Percentiles rank a stretch among this genome's conserved stretches.
Conservation (phyloP, 495 filamentous ascomycete genomes). For the Usnea hakonensis region DNA sequence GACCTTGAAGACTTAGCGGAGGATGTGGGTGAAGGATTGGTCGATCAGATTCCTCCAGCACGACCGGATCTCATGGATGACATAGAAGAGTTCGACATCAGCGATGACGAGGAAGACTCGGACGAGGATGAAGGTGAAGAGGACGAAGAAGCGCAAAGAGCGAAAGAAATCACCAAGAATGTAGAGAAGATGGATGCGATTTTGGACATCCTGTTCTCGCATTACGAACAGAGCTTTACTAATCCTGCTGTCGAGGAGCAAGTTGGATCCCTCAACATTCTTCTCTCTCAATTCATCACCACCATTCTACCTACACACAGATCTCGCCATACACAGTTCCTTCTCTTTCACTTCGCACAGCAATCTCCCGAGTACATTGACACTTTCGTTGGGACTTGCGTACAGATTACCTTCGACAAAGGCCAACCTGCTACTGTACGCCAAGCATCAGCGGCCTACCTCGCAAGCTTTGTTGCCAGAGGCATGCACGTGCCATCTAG, state of each 20-base stretch:
- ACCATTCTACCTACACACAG: slow-evolving; percentile 84
- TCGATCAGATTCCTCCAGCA: slow-evolving; percentile 19
- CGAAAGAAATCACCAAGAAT: slow-evolving; percentile 63
- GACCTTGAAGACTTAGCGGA: slow-evolving; percentile 83
- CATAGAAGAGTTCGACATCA: slow-evolving; percentile 31
- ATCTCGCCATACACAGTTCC: slow-evolving; percentile 79
- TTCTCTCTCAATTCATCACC: slow-evolving; percentile 72
- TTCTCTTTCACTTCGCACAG: slow-evolving; percentile 91
- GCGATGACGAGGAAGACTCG: slow-evolving; percentile 41
- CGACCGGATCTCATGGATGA: slow-evolving; percentile 30
- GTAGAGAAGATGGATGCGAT: slow-evolving; percentile 90
- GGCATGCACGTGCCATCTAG: slow-evolving; percentile 70
- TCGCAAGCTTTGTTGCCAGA: slow-evolving; percentile 85
- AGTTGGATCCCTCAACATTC: slow-evolving; percentile 54
- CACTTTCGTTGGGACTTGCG: slow-evolving; percentile 70
- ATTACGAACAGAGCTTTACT: slow-evolving; percentile 64
- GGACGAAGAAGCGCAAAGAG: slow-evolving; percentile 41
- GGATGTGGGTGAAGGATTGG: slow-evolving; percentile 51
- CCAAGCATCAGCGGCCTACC: slow-evolving; percentile 82
- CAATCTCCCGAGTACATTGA: slow-evolving; percentile 64
- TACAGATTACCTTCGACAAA: slow-evolving; percentile 58
- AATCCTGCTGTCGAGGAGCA: slow-evolving; percentile 39
- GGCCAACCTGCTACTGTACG: slow-evolving; percentile 58
- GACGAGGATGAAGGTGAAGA: slow-evolving; percentile 37
- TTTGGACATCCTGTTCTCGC: slow-evolving; percentile 77